phyloP scores from a whole-genome alignment of 306 rosid species.

The Quercus dentata region DNA sequence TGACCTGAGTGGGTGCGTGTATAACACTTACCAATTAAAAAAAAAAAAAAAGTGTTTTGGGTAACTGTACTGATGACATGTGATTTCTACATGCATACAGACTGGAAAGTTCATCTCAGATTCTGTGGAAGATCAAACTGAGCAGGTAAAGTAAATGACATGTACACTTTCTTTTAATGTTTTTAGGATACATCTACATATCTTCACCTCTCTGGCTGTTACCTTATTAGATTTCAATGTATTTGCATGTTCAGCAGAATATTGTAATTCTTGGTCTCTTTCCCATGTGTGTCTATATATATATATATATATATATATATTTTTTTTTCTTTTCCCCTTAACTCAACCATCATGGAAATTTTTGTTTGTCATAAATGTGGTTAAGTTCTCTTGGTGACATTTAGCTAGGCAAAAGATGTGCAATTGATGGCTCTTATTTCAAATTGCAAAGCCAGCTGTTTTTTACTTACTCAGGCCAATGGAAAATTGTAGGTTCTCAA shows the following conservation, averaged over 20 bases:
- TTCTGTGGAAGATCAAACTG: slow-evolving; percentile 82
- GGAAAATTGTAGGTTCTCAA: slow-evolving; percentile 56
- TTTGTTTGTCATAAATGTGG: not conserved
- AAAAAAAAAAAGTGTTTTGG: not conserved
- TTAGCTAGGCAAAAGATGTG: not conserved
- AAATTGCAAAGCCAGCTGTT: not conserved
- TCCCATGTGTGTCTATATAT: not conserved
- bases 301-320: not conserved
- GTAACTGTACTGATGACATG: not conserved
- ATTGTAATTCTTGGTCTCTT: not conserved
- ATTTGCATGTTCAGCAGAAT: not conserved
- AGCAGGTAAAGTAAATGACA: slow-evolving; percentile 55
- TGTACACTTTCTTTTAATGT: not conserved
- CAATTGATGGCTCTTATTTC: not conserved
- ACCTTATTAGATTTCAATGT: not conserved
- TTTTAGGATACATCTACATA: not conserved
- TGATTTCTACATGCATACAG: slow-evolving; percentile 38
- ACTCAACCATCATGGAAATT: not conserved
- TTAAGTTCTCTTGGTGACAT: not conserved
- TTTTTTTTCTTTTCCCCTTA: too few species aligned
- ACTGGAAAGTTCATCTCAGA: slow-evolving; percentile 83
- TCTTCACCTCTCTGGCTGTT: not conserved
- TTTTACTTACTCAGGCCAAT: not conserved
- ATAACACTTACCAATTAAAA: too few species aligned
- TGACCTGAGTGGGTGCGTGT: too few species aligned